Evolutionary conservation across 2,329 filamentous ascomycete genomes (phyloP).

Genomic region (Elsinoe perseae): DNA sequence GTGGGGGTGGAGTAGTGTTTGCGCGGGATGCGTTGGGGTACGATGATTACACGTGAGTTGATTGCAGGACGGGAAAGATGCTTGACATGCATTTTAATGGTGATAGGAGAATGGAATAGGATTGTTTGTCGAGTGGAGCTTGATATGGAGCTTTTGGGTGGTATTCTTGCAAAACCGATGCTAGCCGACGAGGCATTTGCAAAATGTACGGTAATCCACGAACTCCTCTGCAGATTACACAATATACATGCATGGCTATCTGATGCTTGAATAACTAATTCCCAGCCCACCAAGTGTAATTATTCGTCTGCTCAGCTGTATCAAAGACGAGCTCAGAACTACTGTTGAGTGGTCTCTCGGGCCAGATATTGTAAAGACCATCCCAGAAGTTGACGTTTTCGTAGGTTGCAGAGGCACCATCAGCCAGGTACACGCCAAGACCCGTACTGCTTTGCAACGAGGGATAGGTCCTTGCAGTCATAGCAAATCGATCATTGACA

Average conservation of each 20-base stretch:
- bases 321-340: slow-evolving; percentile 37
- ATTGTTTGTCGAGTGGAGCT: neutral
- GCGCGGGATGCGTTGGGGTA: neutral
- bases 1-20: slow-evolving; percentile 20
- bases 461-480: slow-evolving; percentile 41
- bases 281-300: slow-evolving; percentile 38
- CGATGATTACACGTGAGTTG: neutral
- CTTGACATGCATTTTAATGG: neutral
- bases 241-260: neutral
- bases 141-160: neutral
- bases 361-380: slow-evolving; percentile 30
- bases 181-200: neutral
- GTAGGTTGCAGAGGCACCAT: slow-evolving; percentile 31
- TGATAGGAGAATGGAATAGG: neutral
- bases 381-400: slow-evolving; percentile 32
- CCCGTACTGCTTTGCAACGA: slow-evolving; percentile 37
- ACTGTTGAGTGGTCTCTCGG: slow-evolving; percentile 32
- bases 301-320: slow-evolving; percentile 37
- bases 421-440: slow-evolving; percentile 36
- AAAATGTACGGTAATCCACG: too few relatives aligned
- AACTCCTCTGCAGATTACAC: too few relatives aligned
- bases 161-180: neutral
- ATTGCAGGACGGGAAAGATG: neutral
- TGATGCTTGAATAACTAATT: neutral
- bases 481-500: slow-evolving; percentile 37